phyloP scores from a whole-genome alignment of 257 asterid genomes.

The Scutellaria galericulata region DNA sequence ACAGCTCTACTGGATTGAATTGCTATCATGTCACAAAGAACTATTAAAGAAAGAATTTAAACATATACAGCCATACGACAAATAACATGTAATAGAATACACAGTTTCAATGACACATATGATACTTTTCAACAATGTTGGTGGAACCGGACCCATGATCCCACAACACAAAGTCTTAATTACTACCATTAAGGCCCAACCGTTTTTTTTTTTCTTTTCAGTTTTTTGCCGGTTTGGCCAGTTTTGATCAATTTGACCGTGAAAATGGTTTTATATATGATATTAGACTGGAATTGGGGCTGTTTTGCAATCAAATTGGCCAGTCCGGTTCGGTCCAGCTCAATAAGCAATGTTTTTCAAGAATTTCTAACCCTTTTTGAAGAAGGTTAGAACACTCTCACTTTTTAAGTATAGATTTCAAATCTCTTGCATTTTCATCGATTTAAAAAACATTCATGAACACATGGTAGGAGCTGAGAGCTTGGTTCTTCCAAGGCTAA shows the following conservation, averaged over 20 bases:
- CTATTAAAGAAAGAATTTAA: neutral
- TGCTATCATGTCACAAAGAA: conserved; percentile 15
- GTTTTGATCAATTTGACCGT: no score
- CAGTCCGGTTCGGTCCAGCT: no score
- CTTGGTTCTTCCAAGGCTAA: neutral
- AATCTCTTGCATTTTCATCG: neutral
- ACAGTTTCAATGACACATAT: conserved; percentile 14
- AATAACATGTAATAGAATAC: neutral
- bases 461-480: neutral
- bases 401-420: neutral
- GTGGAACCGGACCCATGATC: no score
- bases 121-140: no score
- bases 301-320: no score
- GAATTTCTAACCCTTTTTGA: neutral
- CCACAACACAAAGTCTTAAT: no score
- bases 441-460: no score
- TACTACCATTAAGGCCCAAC: no score
- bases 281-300: no score
- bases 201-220: no score
- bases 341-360: neutral
- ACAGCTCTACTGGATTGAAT: conserved; percentile 27
- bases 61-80: conserved; percentile 20
- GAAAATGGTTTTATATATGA: no score
- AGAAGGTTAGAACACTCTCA: conserved; percentile 21
- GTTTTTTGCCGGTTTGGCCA: no score